Conservation (phyloP, 192 early-diverging fungal species). For the Bifiguratus adelaidae region DNA sequence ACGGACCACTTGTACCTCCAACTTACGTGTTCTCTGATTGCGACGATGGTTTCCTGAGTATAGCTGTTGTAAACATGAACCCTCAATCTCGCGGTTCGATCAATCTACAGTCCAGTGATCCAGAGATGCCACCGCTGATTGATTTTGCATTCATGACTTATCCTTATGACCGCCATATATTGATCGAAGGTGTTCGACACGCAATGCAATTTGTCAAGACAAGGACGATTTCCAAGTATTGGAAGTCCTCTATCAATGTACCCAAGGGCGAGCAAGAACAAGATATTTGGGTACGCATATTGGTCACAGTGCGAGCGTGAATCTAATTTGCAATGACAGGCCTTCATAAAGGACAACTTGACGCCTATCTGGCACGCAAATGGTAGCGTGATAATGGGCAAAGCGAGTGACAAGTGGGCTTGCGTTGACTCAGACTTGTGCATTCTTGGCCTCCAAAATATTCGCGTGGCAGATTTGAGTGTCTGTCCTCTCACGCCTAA, state of each 20-base stretch:
- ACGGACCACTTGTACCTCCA: neutral
- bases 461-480: slow-evolving; percentile 17
- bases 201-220: neutral
- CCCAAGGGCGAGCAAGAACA: neutral
- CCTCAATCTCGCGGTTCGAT: neutral
- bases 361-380: slow-evolving; percentile 15
- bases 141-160: neutral
- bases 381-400: slow-evolving; percentile 15
- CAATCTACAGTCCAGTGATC: neutral
- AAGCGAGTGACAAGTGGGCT: slow-evolving; percentile 5
- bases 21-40: neutral
- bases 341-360: neutral
- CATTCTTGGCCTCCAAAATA: slow-evolving; percentile 7
- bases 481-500: neutral
- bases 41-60: neutral
- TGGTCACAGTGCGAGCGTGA: too few relatives aligned
- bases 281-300: neutral
- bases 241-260: neutral
- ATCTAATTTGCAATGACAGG: too few relatives aligned
- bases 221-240: neutral
- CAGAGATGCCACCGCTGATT: neutral
- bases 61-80: neutral
- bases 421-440: slow-evolving; percentile 11
- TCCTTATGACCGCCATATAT: neutral
- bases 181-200: neutral